Evolutionary conservation across 2,329 filamentous ascomycete genomes (phyloP).

Genomic region (Ophiostoma ips): DNA sequence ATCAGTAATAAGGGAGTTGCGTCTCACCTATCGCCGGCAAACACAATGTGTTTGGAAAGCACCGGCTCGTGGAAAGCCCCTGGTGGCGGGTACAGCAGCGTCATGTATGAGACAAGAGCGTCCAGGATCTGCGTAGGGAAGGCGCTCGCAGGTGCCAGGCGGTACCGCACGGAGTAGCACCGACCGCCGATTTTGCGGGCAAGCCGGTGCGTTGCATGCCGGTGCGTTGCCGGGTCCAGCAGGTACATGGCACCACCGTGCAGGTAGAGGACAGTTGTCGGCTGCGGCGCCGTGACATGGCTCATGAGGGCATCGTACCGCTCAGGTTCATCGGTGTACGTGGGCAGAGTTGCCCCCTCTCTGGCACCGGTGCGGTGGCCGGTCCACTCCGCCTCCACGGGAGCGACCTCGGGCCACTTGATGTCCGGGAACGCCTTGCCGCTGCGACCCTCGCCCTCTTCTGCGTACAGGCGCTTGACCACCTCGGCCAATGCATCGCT

Average conservation of each 20-base stretch:
- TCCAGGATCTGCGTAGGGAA: constrained; percentile 67
- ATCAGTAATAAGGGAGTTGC: background rate
- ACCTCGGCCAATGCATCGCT: constrained; percentile 45
- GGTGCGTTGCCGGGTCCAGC: constrained; percentile 55
- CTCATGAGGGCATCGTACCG: constrained; percentile 54
- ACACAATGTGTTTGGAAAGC: constrained; percentile 49
- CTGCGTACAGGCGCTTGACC: constrained; percentile 25
- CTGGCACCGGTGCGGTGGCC: constrained; percentile 47
- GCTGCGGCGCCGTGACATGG: constrained; percentile 45
- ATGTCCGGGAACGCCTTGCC: constrained; percentile 14
- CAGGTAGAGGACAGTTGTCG: constrained; percentile 56
- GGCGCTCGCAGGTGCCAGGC: constrained; percentile 58
- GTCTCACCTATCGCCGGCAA: constrained; percentile 55
- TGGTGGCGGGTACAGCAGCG: constrained; percentile 55
- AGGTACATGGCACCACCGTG: constrained; percentile 66
- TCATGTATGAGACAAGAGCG: constrained; percentile 57
- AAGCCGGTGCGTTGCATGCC: constrained; percentile 42
- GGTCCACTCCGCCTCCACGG: constrained; percentile 63
- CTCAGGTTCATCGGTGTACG: constrained; percentile 41
- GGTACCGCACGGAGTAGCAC: constrained; percentile 59
- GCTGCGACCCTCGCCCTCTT: constrained; percentile 5
- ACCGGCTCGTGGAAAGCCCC: constrained; percentile 54
- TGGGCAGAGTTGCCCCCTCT: constrained; percentile 34
- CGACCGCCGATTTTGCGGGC: constrained; percentile 54
- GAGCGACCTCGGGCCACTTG: constrained; percentile 34